Percentiles rank a stretch among this genome's conserved stretches.
phyloP scores from a whole-genome alignment of 441 rosid genomes.

The Omphalea diandra region DNA sequence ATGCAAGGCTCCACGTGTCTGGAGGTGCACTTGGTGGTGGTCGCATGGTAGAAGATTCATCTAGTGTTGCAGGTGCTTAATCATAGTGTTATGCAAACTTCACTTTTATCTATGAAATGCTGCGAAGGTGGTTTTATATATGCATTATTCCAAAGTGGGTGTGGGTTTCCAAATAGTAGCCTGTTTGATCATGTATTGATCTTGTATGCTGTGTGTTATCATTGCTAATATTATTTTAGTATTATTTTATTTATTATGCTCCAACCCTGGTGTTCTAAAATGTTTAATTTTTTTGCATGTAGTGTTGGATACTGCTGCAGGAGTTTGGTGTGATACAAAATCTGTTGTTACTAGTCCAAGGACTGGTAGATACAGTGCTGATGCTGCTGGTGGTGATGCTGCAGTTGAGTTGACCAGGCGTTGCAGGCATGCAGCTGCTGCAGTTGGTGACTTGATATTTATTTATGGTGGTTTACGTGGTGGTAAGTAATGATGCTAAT shows the following conservation, averaged over 20 bases:
- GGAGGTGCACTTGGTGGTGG: conserved; percentile 99
- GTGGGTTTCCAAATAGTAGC: neutral
- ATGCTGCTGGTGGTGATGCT: conserved; percentile 99
- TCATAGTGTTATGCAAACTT: conserved; percentile 15
- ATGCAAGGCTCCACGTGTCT: conserved; percentile 96
- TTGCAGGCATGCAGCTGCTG: conserved; percentile 99
- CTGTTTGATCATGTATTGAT: conserved; percentile 1
- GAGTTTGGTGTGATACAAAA: conserved; percentile 99
- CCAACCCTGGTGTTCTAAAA: conserved; percentile 4
- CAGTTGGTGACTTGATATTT: conserved; percentile 92
- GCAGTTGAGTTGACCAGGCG: conserved; percentile 98
- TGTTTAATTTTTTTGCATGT: conserved; percentile 28
- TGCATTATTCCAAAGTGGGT: neutral
- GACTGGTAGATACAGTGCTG: conserved; percentile 92
- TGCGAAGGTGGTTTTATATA: neutral
- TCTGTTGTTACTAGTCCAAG: conserved; percentile 97
- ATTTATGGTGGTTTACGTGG: conserved; percentile 99
- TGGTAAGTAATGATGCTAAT: conserved; percentile 46
- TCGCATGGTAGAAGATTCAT: conserved; percentile 99
- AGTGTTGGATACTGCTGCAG: conserved; percentile 99
- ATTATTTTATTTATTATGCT: neutral
- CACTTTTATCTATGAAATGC: neutral
- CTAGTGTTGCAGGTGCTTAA: conserved; percentile 90
- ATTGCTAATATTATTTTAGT: neutral
- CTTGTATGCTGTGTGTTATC: neutral